Conservation (phyloP, 192 early-diverging fungal species). For the Backusella sp. region DNA sequence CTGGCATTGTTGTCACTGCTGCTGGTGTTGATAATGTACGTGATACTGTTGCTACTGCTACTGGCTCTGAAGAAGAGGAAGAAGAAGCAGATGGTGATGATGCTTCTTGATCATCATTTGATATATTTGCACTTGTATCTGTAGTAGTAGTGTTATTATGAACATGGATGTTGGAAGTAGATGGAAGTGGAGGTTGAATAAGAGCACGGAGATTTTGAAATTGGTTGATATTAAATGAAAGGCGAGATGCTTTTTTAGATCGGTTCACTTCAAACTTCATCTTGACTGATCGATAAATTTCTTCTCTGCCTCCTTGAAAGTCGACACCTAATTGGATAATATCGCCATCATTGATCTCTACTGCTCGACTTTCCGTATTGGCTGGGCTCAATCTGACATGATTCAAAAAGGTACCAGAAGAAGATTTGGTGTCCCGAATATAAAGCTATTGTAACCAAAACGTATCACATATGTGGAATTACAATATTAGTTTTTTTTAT, state of each 20-base stretch:
- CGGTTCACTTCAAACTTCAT: constrained; percentile 63
- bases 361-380: constrained; percentile 69
- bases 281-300: constrained; percentile 80
- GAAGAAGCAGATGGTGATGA: not conserved
- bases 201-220: constrained; percentile 33
- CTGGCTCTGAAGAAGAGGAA: not conserved
- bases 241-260: constrained; percentile 29
- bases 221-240: constrained; percentile 51
- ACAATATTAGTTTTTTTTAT: not conserved
- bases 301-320: constrained; percentile 77
- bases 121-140: not conserved
- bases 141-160: not conserved
- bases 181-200: constrained; percentile 6
- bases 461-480: not conserved
- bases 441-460: constrained; percentile 53
- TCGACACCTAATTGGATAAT: constrained; percentile 83
- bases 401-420: constrained; percentile 90
- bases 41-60: not conserved
- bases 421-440: constrained; percentile 82
- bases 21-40: not conserved
- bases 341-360: constrained; percentile 73
- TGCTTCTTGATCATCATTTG: not conserved
- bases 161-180: not conserved
- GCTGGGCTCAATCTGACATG: constrained; percentile 78
- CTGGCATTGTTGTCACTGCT: not conserved